Evolutionary conservation across 805 yeast species (phyloP).

Genomic region (Kazachstania africana): DNA sequence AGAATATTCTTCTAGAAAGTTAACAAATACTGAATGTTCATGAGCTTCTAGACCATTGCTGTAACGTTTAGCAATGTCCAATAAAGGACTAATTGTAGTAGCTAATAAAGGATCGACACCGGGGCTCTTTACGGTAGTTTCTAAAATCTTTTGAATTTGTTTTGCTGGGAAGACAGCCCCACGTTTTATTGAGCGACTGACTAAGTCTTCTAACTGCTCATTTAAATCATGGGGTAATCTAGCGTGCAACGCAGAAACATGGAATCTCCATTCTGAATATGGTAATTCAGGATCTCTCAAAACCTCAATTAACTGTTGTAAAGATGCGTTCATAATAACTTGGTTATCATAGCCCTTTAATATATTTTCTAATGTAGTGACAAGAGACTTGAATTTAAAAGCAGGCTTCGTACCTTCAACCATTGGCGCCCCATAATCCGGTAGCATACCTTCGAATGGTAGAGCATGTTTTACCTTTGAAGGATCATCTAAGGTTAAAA

Average conservation of each 20-base stretch:
- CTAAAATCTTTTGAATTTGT: slow-evolving; percentile 61
- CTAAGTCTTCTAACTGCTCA: slow-evolving; percentile 45
- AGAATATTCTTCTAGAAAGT: slow-evolving; percentile 59
- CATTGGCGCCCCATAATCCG: slow-evolving; percentile 74
- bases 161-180: slow-evolving; percentile 88
- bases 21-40: slow-evolving; percentile 66
- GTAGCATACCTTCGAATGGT: slow-evolving; percentile 90
- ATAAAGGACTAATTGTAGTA: slow-evolving; percentile 60
- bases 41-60: slow-evolving; percentile 69
- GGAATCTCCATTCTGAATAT: slow-evolving; percentile 80
- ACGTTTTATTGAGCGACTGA: slow-evolving; percentile 56
- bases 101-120: slow-evolving; percentile 41
- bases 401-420: slow-evolving; percentile 76
- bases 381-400: slow-evolving; percentile 52
- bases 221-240: slow-evolving; percentile 77
- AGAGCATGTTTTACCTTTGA: slow-evolving; percentile 93
- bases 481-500: slow-evolving; percentile 90
- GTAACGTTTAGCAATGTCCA: slow-evolving; percentile 58
- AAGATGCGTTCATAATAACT: slow-evolving; percentile 78
- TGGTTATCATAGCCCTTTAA: slow-evolving; percentile 91
- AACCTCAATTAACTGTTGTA: slow-evolving; percentile 58
- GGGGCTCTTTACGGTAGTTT: slow-evolving; percentile 40
- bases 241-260: slow-evolving; percentile 82
- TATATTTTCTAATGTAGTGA: slow-evolving; percentile 60
- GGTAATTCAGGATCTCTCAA: slow-evolving; percentile 78